These are phyloP conservation scores for Hyphopichia pseudoburtonii DNA, from an alignment of 1,139 yeast species.

Conservation along the genomic window DNA sequence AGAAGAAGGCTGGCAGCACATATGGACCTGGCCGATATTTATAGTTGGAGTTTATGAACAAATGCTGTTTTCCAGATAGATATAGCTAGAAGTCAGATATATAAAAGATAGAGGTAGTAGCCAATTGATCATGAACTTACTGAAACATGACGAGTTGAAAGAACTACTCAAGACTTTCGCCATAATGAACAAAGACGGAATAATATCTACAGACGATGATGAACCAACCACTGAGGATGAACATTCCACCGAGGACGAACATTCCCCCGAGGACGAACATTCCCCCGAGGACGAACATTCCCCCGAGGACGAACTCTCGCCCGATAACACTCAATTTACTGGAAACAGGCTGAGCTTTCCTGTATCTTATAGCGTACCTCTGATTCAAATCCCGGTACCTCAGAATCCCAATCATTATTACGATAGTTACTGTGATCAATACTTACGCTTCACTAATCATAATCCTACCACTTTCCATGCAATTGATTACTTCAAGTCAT, in stretches of 20 bases:
- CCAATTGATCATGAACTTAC: slow-evolving; percentile 1
- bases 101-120: no score
- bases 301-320: neutral
- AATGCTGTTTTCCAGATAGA: no score
- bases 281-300: neutral
- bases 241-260: neutral
- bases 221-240: slow-evolving; percentile 3
- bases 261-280: neutral
- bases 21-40: no score
- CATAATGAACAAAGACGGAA: slow-evolving; percentile 3
- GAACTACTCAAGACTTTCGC: slow-evolving; percentile 2
- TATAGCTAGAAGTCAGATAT: neutral
- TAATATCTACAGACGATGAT: slow-evolving; percentile 2
- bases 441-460: slow-evolving; percentile 56
- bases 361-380: neutral
- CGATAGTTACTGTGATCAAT: slow-evolving; percentile 44
- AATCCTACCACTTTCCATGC: slow-evolving; percentile 68
- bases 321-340: neutral
- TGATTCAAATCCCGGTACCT: neutral
- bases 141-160: slow-evolving; percentile 1
- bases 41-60: no score
- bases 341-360: neutral
- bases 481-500: slow-evolving; percentile 41
- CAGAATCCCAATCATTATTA: slow-evolving; percentile 21
- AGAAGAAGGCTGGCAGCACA: neutral